phyloP scores from a whole-genome alignment of 306 rosid genomes.

The Glycyrrhiza uralensis region DNA sequence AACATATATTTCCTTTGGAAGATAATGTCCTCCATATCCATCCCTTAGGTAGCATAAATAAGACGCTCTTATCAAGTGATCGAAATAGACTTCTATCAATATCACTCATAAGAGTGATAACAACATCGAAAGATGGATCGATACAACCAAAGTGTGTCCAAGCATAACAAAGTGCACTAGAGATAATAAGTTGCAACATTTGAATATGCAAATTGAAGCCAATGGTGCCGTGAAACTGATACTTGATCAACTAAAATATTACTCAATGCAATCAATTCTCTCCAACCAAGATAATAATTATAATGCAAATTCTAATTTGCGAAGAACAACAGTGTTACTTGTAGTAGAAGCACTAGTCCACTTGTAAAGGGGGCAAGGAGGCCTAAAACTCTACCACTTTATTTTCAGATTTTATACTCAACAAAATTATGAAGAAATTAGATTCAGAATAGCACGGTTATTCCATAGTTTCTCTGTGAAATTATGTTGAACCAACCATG shows the following conservation, averaged over 20 bases:
- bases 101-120: neutral
- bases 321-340: neutral
- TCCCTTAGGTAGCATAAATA: neutral
- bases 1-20: neutral
- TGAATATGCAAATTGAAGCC: slow-evolving; percentile 9
- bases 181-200: neutral
- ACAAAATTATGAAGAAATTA: neutral
- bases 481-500: neutral
- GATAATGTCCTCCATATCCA: neutral
- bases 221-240: neutral
- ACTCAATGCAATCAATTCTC: neutral
- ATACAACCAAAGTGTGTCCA: slow-evolving; percentile 1
- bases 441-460: neutral
- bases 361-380: neutral
- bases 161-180: neutral
- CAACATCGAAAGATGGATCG: neutral
- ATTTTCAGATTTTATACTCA: neutral
- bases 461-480: neutral
- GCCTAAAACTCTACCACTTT: neutral
- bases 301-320: neutral
- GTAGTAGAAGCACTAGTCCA: neutral
- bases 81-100: neutral
- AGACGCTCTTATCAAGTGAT: neutral
- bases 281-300: neutral
- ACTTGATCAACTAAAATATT: slow-evolving; percentile 14